phyloP scores from a whole-genome alignment of 1,139 yeast genomes.

The Suhomyces bolitotheri region DNA sequence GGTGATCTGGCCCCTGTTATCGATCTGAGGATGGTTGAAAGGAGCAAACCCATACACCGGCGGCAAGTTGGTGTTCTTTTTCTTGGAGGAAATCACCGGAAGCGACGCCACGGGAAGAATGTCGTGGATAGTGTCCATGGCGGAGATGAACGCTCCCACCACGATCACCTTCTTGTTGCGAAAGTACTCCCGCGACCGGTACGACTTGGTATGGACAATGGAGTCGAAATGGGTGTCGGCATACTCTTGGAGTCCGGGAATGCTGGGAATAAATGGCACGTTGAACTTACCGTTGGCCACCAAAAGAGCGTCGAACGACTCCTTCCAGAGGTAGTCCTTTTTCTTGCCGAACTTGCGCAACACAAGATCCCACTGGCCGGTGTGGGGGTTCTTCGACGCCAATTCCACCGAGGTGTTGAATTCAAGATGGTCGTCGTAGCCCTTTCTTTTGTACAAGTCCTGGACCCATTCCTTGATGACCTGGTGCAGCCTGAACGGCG shows the following conservation, averaged over 20 bases:
- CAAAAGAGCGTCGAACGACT: slow-evolving; percentile 43
- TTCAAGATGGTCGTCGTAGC: slow-evolving; percentile 23
- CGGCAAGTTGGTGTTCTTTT: slow-evolving; percentile 10
- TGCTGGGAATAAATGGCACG: slow-evolving; percentile 45
- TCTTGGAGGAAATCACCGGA: slow-evolving; percentile 22
- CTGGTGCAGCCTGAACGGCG: slow-evolving; percentile 17
- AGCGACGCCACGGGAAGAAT: slow-evolving; percentile 14
- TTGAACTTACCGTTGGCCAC: slow-evolving; percentile 53
- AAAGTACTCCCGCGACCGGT: slow-evolving; percentile 22
- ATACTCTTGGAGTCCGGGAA: slow-evolving; percentile 46
- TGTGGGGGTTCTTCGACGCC: slow-evolving; percentile 13
- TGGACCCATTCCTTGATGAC: slow-evolving; percentile 19
- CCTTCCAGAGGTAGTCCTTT: slow-evolving; percentile 17
- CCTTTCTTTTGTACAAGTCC: slow-evolving; percentile 19
- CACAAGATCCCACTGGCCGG: slow-evolving; percentile 21
- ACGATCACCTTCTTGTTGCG: slow-evolving; percentile 41
- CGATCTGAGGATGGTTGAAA: slow-evolving; percentile 20
- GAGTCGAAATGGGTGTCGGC: slow-evolving; percentile 23
- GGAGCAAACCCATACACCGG: slow-evolving; percentile 15
- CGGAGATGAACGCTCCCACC: slow-evolving; percentile 33
- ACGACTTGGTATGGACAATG: slow-evolving; percentile 19
- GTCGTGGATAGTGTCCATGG: slow-evolving; percentile 19
- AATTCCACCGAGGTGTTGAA: slow-evolving; percentile 17
- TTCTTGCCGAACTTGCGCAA: slow-evolving; percentile 13
- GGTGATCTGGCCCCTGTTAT: slow-evolving; percentile 16